Evolutionary conservation across 257 asterid species (phyloP).

Genomic region (Gentiana dahurica): DNA sequence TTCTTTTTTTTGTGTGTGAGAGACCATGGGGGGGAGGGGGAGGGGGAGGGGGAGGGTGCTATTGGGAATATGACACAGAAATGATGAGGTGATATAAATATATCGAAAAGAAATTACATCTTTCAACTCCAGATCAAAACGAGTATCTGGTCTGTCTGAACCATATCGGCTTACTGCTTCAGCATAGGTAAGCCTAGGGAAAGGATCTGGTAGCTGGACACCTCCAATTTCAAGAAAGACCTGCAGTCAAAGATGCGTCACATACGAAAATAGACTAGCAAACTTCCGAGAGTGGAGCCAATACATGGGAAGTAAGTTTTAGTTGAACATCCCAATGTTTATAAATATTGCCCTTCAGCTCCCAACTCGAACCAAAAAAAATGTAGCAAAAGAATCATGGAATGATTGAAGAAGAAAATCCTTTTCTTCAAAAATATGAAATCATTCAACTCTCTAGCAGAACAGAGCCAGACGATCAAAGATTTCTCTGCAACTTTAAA

Average conservation of each 20-base stretch:
- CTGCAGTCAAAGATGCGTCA: conserved; percentile 33
- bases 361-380: neutral
- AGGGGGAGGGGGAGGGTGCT: too few species aligned
- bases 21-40: too few species aligned
- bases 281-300: too few species aligned
- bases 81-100: neutral
- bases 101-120: conserved; percentile 35
- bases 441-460: too few species aligned
- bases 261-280: neutral
- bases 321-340: neutral
- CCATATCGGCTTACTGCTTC: conserved; percentile 89
- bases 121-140: conserved; percentile 72
- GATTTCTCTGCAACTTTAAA: too few species aligned
- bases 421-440: neutral
- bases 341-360: neutral
- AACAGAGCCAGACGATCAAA: too few species aligned
- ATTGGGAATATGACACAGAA: neutral
- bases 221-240: conserved; percentile 79
- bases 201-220: conserved; percentile 74
- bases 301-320: too few species aligned
- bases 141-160: conserved; percentile 87
- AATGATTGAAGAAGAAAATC: too few species aligned
- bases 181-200: conserved; percentile 87
- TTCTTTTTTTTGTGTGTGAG: too few species aligned
- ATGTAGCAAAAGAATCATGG: neutral